Percentiles rank a stretch among this genome's conserved stretches.
phyloP scores from a whole-genome alignment of 306 rosid genomes.

The Vigna mungo region DNA sequence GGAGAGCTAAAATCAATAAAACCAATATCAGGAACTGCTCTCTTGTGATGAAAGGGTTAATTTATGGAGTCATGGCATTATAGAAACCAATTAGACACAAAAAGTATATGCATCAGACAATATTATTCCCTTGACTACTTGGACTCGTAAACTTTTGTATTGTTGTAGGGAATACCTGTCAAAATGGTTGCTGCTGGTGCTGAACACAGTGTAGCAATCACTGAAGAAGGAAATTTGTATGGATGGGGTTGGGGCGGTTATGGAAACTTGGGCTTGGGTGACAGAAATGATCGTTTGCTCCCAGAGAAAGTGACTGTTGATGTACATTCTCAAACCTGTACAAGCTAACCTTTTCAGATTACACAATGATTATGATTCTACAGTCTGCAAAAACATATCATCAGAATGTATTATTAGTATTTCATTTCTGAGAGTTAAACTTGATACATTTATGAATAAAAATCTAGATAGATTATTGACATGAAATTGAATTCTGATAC shows the following conservation, averaged over 20 bases:
- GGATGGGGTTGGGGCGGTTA: slow-evolving; percentile 99
- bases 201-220: slow-evolving; percentile 91
- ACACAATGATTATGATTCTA: slow-evolving; percentile 11
- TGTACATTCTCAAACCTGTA: slow-evolving; percentile 59
- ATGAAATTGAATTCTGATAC: neutral
- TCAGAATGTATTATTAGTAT: neutral
- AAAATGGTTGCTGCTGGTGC: slow-evolving; percentile 99
- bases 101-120: neutral
- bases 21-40: neutral
- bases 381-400: slow-evolving; percentile 2
- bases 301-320: slow-evolving; percentile 79
- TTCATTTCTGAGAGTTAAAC: neutral
- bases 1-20: slow-evolving; percentile 9
- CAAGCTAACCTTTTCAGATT: slow-evolving; percentile 21
- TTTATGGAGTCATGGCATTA: neutral
- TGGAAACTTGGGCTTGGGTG: slow-evolving; percentile 98
- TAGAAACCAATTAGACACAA: neutral
- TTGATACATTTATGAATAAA: neutral
- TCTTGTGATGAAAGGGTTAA: neutral
- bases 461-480: neutral
- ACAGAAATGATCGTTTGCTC: slow-evolving; percentile 79
- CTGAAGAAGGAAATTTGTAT: slow-evolving; percentile 81
- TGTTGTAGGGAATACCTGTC: slow-evolving; percentile 70
- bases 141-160: slow-evolving; percentile 18
- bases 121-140: slow-evolving; percentile 7